Base-by-base conservation (phyloP, 306 rosid genomes). In the Myrica gale region DNA sequence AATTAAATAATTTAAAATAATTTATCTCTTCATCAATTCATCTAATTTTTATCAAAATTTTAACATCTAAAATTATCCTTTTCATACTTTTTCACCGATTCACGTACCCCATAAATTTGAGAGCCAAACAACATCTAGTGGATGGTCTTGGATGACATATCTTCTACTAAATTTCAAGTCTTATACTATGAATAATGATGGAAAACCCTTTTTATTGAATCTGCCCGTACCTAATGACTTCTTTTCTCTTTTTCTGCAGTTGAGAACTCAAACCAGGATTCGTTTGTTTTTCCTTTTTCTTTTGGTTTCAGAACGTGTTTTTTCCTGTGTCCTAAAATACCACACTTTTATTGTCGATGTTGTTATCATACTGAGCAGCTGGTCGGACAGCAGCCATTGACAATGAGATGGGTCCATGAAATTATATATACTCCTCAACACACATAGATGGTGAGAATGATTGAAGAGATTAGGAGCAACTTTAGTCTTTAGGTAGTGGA, bases 401-500 rank as follows among this genome's bases (percentile, higher is more conserved):
- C 5, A 37, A 53, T 26, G 42, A 70, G 60, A 76, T 71, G 77
- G 78, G 80, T 71, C 76, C 74, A 45, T 70, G 84, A 21, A 17
- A 1, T 9, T 21, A 20, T 17, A 61, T 47, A 63, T 4, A 55
- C 13, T 57, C 0, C 16, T 46, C 8, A 71, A 60, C 65, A 9
- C 58, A 5, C 5, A 54, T 71, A 39, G 13, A 23, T 10, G 37
- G 70, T 43, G 76, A 77, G 61, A 43, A 74, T 68, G 72, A 78
- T 78, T 78, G 65, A 57, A 68, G 10, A 74, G 26, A 56, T 73
- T 73, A 73, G 5, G 74, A 32, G 72, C 73, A 69, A 48, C 60
- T 9, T 56, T 37, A 20, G 53, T 41, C 60, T 9, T 56, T 37
- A 20, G 53, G 42, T 51, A 5, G 20, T 1, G 48, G 57, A 16